Evolutionary conservation across 805 yeast species (phyloP), one percentile per base, ranked within the genome.

Genomic region (Metschnikowia santaceciliae): DNA sequence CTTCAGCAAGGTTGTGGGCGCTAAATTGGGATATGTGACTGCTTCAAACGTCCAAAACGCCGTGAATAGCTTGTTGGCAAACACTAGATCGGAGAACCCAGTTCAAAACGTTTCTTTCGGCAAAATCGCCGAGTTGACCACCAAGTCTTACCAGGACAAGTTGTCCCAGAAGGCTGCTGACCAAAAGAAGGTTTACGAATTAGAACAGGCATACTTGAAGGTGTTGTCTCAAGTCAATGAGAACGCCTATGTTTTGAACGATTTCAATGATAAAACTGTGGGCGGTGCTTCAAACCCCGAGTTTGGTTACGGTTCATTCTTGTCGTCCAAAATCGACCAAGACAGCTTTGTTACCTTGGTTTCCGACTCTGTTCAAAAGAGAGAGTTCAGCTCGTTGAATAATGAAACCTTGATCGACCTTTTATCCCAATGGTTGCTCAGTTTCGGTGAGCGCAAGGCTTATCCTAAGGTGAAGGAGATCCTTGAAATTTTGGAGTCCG

Each of bases 301-400:
- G 69, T 91, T 74, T 63, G 96, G 97, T 7, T 88, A 79, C 58
- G 98, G 98, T 67, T 71, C 80, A 26, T 90, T 76, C 64, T 68
- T 90, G 58, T 80, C 78, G 47, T 70, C 71, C 36, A 78, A 81
- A 59, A 82, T 82, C 57, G 76, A 78, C 54, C 78, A 79, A 49
- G 61, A 66, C 26, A 67, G 70, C 26, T 73, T 85, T 55, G 59
- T 79, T 14, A 61, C 67, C 8, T 62, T 75, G 46, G 81, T 83
- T 7, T 71, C 75, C 54, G 61, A 67, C 20, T 71, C 83, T 4
- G 69, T 81, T 14, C 75, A 76, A 60, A 67, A 72, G 5, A 76
- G 71, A 52, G 65, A 69, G 40, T 80, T 72, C 65, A 63, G 65
- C 54, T 71, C 78, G 32, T 68, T 66, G 23, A 70, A 75, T 46